Base-by-base conservation (phyloP, 371 early-diverging fungal species). In the Rhizopus microsporus region DNA sequence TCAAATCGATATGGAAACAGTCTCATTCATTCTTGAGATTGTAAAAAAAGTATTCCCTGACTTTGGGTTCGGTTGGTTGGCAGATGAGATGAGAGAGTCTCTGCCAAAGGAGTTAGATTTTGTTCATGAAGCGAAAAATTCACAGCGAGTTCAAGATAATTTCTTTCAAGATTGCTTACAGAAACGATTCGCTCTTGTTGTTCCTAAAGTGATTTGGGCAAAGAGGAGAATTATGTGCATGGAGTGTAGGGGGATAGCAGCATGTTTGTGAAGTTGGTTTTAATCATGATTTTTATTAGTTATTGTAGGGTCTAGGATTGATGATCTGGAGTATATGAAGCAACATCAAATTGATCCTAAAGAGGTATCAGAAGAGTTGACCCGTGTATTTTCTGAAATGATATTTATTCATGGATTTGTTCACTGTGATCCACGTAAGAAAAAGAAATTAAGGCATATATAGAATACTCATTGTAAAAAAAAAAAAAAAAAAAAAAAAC, bases 31-130 rank as follows among this genome's bases (percentile, higher is more conserved):
- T 43, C 80, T 91, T 12, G 59, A 71, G 17, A 64, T 84, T 15
- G 81, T 92, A 49, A 85, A 88, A 52, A 74, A 79, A 30, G 68
- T 88, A 5, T 94, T 97, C 61, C 94, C 95, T 0, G 90, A 91
- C 13, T 97, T 97, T 68, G 88, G 93, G 52, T 92, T 97, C 63
- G 86, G 73, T 52, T 97, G 98, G 98, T 67, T 97, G 12, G 85
- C 87, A 44, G 86, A 90, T 5, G 97, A 97, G 65, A 87, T 97
- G 90, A 76, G 84, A 50, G 76, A 80, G 63, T 88, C 85, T 13
- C 71, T 97, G 51, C 96, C 96, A 7, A 77, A 81, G 38, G 98
- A 97, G 67, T 77, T 97, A 46, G 88, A 97, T 67, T 97, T 97
- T 69, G 71, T 65, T 13, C 71, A 77, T 56, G 98, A 97, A 68